Evolutionary conservation across 306 rosid species (phyloP).

Genomic region (Gillenia trifoliata): DNA sequence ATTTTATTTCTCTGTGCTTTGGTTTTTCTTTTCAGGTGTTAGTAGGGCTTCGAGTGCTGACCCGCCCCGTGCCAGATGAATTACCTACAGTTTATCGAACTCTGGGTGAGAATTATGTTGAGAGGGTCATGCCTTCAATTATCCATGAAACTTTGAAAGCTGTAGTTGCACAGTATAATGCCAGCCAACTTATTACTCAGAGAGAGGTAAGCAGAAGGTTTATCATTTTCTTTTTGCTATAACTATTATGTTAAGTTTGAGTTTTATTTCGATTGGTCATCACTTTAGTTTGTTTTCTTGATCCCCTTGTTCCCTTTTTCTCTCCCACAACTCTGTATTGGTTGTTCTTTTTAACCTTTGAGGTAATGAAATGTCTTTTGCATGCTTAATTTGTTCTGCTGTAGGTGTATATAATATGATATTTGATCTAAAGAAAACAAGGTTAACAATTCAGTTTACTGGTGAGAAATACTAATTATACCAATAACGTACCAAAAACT

Average conservation of each 20-base stretch:
- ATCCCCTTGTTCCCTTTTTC: neutral
- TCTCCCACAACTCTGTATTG: neutral
- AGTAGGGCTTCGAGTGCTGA: slow-evolving; percentile 79
- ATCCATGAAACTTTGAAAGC: slow-evolving; percentile 82
- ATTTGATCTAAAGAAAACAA: neutral
- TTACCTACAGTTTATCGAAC: slow-evolving; percentile 69
- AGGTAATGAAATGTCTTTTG: neutral
- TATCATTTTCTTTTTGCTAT: neutral
- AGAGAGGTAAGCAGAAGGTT: slow-evolving; percentile 55
- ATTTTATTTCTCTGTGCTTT: neutral
- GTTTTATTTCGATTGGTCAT: no score
- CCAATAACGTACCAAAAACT: neutral
- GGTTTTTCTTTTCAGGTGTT: slow-evolving; percentile 48
- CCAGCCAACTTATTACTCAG: slow-evolving; percentile 90
- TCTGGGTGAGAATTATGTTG: slow-evolving; percentile 64
- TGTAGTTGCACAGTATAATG: slow-evolving; percentile 83
- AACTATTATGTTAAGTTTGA: neutral
- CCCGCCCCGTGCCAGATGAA: slow-evolving; percentile 63
- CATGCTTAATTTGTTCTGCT: neutral
- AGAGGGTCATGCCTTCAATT: slow-evolving; percentile 75
- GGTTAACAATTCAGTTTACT: neutral
- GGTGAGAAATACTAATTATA: neutral
- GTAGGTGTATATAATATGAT: neutral
- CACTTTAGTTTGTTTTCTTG: neutral
- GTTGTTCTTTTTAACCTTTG: neutral